Evolutionary conservation across 331 rosid genomes (phyloP), one percentile per base, ranked within the genome.

Genomic region (Malus hybrid): DNA sequence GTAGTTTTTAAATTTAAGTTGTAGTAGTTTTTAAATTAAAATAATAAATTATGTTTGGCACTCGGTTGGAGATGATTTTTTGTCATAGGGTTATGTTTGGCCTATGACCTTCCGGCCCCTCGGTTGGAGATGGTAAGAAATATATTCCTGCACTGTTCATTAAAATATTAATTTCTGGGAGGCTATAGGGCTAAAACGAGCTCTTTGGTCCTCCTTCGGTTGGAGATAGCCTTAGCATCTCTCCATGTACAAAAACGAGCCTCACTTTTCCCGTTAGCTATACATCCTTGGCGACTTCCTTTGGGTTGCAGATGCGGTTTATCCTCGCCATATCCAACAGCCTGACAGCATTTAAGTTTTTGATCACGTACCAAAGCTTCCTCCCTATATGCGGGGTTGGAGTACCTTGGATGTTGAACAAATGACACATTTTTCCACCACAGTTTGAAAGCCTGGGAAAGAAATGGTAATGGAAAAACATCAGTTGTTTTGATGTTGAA

Each of bases 401-500:
- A 20, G 72, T 85, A 89, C 83, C 83, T 88, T 63, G 97, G 99
- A 75, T 94, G 99, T 75, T 89, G 96, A 72, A 94, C 80, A 82
- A 89, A 92, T 62, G 62, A 32, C 57, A 90, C 96, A 76, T 88
- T 88, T 81, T 94, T 89, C 99, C 99, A 94, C 99, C 99, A 94
- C 3, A 90, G 77, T 73, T 87, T 90, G 19, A 94, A 26, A 69
- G 97, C 99, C 97, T 94, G 87, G 13, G 63, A 2, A 71, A 78
- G 12, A 36, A 75, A n/a, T 26, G 14, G 60, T 36, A 7, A n/a
- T 73, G 61, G 20, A 44, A 71, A 30, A 75, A 68, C 22, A 78
- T 63, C 68, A 74, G 34, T 55, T 12, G 65, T 28, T 55, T 46
- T 53, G 30, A n/a, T 33, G 75, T 28, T 62, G 10, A 76, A 22